Evolutionary conservation across 352 stramenopile species (phyloP).

Genomic region (Pythium aristosporum): DNA sequence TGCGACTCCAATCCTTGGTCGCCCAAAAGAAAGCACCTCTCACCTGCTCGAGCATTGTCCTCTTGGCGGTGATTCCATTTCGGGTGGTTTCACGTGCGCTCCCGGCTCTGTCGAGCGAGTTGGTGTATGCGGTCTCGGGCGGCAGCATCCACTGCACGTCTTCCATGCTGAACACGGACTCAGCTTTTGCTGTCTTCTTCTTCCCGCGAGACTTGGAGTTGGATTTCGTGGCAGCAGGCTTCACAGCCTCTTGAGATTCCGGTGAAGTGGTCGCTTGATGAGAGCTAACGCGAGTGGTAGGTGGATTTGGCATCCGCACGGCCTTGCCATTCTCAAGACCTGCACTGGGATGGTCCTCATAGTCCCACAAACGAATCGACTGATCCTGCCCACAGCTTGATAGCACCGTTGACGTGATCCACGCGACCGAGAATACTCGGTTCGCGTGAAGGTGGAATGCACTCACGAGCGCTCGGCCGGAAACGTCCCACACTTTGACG

Average conservation of each 20-base stretch:
- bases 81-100: background rate
- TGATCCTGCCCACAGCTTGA: constrained; percentile 73
- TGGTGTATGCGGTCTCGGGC: too few relatives aligned
- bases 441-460: constrained; percentile 49
- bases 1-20: background rate
- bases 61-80: constrained; percentile 1
- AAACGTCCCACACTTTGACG: constrained; percentile 54
- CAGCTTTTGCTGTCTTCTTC: constrained; percentile 9
- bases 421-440: constrained; percentile 56
- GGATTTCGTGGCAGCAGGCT: background rate
- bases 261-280: background rate
- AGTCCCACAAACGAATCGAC: constrained; percentile 58
- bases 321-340: background rate
- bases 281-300: background rate
- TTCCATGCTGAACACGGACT: background rate
- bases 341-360: background rate
- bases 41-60: constrained; percentile 15
- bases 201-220: constrained; percentile 9
- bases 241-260: background rate
- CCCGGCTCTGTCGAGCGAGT: background rate
- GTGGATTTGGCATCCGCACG: background rate
- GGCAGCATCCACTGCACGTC: constrained; percentile 6
- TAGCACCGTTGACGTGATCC: constrained; percentile 42
- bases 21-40: background rate
- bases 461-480: constrained; percentile 21